Conservation (phyloP, 2,329 filamentous ascomycete genomes). For the Incumbomyces lentus region DNA sequence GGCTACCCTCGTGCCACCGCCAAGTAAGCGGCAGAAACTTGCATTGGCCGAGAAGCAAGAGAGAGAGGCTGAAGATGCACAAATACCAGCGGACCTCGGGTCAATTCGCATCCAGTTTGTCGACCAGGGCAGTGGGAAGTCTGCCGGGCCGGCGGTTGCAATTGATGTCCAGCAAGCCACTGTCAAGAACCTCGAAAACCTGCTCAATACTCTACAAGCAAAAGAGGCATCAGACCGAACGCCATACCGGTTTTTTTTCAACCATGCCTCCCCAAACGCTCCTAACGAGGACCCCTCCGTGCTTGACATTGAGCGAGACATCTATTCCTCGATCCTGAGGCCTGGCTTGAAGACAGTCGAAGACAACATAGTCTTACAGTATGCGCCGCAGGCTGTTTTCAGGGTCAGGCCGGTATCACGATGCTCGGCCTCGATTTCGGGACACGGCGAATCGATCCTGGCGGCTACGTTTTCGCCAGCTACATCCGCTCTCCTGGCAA, state of each 20-base stretch:
- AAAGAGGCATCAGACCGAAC: slow-evolving; percentile 54
- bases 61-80: slow-evolving; percentile 63
- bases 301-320: slow-evolving; percentile 36
- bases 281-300: slow-evolving; percentile 29
- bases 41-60: slow-evolving; percentile 61
- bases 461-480: slow-evolving; percentile 75
- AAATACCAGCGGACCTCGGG: slow-evolving; percentile 57
- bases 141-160: slow-evolving; percentile 59
- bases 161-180: slow-evolving; percentile 76
- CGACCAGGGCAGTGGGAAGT: slow-evolving; percentile 62
- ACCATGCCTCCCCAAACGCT: slow-evolving; percentile 22
- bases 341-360: slow-evolving; percentile 47
- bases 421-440: slow-evolving; percentile 77
- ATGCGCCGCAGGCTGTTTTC: slow-evolving; percentile 82
- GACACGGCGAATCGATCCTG: slow-evolving; percentile 85
- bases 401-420: slow-evolving; percentile 83
- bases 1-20: slow-evolving; percentile 73
- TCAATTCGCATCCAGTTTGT: slow-evolving; percentile 79
- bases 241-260: slow-evolving; percentile 57
- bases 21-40: slow-evolving; percentile 76
- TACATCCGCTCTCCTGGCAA: slow-evolving; percentile 67
- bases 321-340: slow-evolving; percentile 43
- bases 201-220: slow-evolving; percentile 75
- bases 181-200: slow-evolving; percentile 77
- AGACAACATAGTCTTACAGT: slow-evolving; percentile 52